Conservation (phyloP, 169 alveolate species). For the Cytauxzoon felis region DNA sequence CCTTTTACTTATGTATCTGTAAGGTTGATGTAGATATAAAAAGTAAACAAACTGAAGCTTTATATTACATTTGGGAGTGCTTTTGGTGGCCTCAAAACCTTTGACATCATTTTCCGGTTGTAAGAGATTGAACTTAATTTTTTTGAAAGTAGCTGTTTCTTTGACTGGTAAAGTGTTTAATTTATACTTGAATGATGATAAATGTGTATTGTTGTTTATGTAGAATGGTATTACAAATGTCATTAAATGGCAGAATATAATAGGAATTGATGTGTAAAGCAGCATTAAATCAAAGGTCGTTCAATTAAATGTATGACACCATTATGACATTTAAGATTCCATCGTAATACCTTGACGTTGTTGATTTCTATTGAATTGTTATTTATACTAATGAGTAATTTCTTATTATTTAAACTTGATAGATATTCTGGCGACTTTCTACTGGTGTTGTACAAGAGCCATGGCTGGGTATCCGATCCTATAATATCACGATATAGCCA, state of each 20-base stretch:
- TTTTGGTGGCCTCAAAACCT: too few relatives aligned
- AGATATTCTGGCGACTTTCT: constrained; percentile 69
- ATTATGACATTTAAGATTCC: constrained; percentile 74
- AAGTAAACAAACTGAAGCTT: too few relatives aligned
- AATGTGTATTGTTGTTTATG: too few relatives aligned
- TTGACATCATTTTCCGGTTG: too few relatives aligned
- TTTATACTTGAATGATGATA: too few relatives aligned
- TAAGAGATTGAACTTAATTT: too few relatives aligned
- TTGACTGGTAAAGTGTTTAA: too few relatives aligned
- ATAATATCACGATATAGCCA: constrained; percentile 74
- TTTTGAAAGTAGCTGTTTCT: too few relatives aligned
- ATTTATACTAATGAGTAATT: constrained; percentile 38
- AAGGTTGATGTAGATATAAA: not conserved
- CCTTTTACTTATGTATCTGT: constrained; percentile 28
- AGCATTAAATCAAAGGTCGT: constrained; percentile 53
- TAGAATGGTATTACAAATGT: too few relatives aligned
- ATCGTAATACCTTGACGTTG: constrained; percentile 65
- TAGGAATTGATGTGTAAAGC: too few relatives aligned
- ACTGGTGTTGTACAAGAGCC: constrained; percentile 65
- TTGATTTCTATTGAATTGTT: constrained; percentile 59
- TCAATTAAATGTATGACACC: constrained; percentile 74
- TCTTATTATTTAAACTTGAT: constrained; percentile 35
- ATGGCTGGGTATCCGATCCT: constrained; percentile 75
- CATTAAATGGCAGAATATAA: too few relatives aligned
- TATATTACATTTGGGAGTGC: too few relatives aligned